Base-by-base conservation (phyloP, 2,329 filamentous ascomycete species). In the Sporothrix sp. region DNA sequence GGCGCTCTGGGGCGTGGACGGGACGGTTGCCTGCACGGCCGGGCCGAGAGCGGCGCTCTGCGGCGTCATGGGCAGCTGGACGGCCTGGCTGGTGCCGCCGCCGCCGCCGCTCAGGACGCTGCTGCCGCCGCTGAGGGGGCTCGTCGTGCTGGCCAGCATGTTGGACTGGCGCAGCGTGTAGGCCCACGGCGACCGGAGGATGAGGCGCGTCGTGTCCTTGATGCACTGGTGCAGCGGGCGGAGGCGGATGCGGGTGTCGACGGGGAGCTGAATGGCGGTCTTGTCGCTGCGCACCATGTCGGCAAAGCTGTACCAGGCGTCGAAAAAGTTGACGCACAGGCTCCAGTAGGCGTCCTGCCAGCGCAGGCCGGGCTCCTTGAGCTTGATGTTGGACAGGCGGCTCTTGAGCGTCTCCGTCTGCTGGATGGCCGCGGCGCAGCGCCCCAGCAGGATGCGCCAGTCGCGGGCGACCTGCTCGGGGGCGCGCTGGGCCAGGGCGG, bases 41-140 rank as follows among this genome's bases (percentile, higher is more conserved):
- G 90, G 88, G 0, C 90, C 91, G 5, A 96, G 73, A 1, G 90
- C 90, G 14, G 89, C 90, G 59, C 87, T 93, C 55, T 95, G 77
- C 7, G 91, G 90, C 1, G 90, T 96, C 60, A 93, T 88, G 8
- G 90, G 89, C 33, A 89, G 58, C 48, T 68, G 66, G 33, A 63
- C 55, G 4, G 50, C 49, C 46, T 60, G 51, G 20, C 32, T 43
- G 21, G 32, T n/a, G n/a, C n/a, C 38, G 35, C 27, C 28, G 11
- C 30, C 49, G 33, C 39, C 45, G 2, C 44, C 53, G 32, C 42
- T 48, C 18, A 51, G 10, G 20, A 36, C 45, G 25, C 42, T 51
- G 27, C 51, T 50, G 33, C 57, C 56, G 6, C 56, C 50, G 36
- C 60, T 57, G 27, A 62, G 61, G 10, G 65, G 64, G 42, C 60